Base-by-base conservation (phyloP, 2,329 filamentous ascomycete species). In the Ophiocordyceps sinensis region DNA sequence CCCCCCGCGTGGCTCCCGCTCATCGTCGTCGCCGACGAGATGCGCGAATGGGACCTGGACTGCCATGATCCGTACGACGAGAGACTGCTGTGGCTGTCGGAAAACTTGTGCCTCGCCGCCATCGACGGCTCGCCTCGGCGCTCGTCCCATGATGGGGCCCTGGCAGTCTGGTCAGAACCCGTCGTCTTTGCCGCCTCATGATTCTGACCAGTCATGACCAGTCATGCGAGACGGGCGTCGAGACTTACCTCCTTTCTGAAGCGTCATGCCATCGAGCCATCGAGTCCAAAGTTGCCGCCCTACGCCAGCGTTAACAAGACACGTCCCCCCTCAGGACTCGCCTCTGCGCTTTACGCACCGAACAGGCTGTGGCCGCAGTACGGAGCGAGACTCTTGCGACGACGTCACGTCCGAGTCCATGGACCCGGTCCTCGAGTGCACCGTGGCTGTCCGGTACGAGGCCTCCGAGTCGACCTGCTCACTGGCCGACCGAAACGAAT, bases 21-120 rank as follows among this genome's bases (percentile, higher is more conserved):
- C 19, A 69, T 59, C 0, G 70, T 74, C 2, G 72, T 74, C 36
- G 67, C 59, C 1, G 71, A 75, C 2, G 72, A 74, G 39, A 72
- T 62, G 31, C 71, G 62, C 2, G 72, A 75, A 49, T 75, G 70
- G 1, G 62, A 59, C 13, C 58, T 55, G 1, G 68, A 71, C 1
- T 60, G 63, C 3, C 69, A 66, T 3, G 68, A 67, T 15, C 63
- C 62, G 49, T 66, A 67, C 2, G 66, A 71, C 3, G 70, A 70
- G 14, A 71, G 53, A 42, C 67, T 75, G 59, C 70, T 70, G 41
- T 65, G 62, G 47, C 71, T 75, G 48, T 68, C 65, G 1, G 70
- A 73, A 41, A 57, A 45, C 37, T 48, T 55, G 44, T 61, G 58
- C 11, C 45, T 52, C 11, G 45, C 40, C 23, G 41, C 28, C 15